A percentile compares a stretch with the other conserved stretches of the same genome.
Conservation (phyloP, 2,329 filamentous ascomycete genomes). For the Leptographium wingfieldii region DNA sequence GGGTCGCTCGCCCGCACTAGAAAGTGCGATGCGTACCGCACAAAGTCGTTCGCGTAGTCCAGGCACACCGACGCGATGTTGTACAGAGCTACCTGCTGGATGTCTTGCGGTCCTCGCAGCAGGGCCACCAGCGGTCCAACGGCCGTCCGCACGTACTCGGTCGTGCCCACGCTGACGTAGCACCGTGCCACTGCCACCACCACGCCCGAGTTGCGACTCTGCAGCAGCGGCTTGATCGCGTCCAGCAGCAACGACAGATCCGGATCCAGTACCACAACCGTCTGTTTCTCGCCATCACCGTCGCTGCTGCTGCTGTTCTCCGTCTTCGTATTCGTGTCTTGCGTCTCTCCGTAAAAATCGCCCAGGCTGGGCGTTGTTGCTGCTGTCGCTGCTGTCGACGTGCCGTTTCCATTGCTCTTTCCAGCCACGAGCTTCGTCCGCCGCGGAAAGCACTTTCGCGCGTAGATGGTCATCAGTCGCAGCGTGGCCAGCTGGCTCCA, state of each 20-base stretch:
- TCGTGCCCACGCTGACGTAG: constrained; percentile 73
- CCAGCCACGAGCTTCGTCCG: constrained; percentile 38
- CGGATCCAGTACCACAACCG: constrained; percentile 56
- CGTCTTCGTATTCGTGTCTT: constrained; percentile 11
- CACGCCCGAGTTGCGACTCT: constrained; percentile 86
- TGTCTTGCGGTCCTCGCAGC: constrained; percentile 71
- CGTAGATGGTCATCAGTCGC: constrained; percentile 71
- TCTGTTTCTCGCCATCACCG: constrained; percentile 30
- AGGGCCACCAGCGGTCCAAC: constrained; percentile 80
- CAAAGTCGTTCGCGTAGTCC: constrained; percentile 63
- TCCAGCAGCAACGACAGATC: constrained; percentile 75
- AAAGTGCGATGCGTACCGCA: constrained; percentile 81
- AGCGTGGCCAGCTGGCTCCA: constrained; percentile 87
- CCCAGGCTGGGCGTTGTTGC: constrained; percentile 40
- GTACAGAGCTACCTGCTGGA: constrained; percentile 80
- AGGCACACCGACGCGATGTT: constrained; percentile 93
- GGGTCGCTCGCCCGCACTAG: constrained; percentile 70
- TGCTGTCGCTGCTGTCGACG: not conserved
- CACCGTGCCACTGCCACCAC: constrained; percentile 77
- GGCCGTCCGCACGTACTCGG: constrained; percentile 59
- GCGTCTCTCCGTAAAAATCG: constrained; percentile 71
- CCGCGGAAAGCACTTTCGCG: constrained; percentile 74
- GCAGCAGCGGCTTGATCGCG: constrained; percentile 69
- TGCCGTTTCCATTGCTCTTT: not conserved
- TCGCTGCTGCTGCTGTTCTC: constrained; percentile 7